Evolutionary conservation across 1,284 basidiomycete species (phyloP).

Genomic region (Fereydounia khargensis): DNA sequence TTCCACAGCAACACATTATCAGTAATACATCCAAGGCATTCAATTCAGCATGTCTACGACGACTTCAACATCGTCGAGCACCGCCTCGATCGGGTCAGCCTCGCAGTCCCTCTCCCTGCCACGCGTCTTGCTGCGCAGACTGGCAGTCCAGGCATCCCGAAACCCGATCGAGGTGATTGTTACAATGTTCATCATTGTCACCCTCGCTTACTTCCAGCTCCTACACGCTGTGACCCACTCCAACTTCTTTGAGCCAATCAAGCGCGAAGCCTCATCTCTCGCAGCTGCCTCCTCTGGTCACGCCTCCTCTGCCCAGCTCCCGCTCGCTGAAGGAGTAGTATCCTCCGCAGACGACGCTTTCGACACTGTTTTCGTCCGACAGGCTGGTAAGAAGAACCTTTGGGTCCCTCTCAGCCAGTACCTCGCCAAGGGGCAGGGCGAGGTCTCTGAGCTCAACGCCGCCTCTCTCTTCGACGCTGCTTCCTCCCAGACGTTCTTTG

Average conservation of each 20-base stretch:
- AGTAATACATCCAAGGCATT: no score
- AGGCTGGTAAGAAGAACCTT: constrained; percentile 16
- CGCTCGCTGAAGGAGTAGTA: not conserved
- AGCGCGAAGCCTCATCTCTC: constrained; percentile 29
- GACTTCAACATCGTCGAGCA: constrained; percentile 23
- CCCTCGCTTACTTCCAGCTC: constrained; percentile 87
- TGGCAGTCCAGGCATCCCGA: constrained; percentile 33
- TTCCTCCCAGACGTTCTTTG: constrained; percentile 14
- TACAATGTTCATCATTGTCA: constrained; percentile 78
- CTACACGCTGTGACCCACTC: constrained; percentile 74
- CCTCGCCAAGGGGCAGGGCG: not conserved
- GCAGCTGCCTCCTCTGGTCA: constrained; percentile 24
- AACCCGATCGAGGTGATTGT: constrained; percentile 77
- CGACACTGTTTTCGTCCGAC: constrained; percentile 28
- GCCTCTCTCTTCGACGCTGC: constrained; percentile 6
- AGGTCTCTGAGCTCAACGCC: constrained; percentile 9
- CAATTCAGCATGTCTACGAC: constrained; percentile 29
- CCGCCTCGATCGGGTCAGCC: constrained; percentile 21
- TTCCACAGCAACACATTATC: no score
- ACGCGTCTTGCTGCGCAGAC: constrained; percentile 24
- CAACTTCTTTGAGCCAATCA: constrained; percentile 58
- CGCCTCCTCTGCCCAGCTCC: not conserved
- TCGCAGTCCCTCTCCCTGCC: constrained; percentile 32
- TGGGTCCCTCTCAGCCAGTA: constrained; percentile 28
- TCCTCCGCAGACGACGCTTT: not conserved